Conservation (phyloP, 495 filamentous ascomycete genomes). For the Aspergillus egyptiacus region DNA sequence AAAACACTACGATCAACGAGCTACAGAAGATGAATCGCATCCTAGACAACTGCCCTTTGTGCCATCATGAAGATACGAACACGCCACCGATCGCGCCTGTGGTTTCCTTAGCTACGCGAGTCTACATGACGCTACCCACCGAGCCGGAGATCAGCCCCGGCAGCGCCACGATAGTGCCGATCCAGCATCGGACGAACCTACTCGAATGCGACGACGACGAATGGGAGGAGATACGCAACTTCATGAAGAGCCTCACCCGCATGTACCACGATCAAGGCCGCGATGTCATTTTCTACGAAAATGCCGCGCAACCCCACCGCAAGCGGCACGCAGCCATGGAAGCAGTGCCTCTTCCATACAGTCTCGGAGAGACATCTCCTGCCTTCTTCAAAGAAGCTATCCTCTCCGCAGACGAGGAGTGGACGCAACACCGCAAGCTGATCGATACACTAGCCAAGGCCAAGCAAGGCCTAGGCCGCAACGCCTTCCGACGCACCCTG, state of each 20-base stretch:
- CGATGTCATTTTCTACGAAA: constrained; percentile 96
- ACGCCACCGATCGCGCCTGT: constrained; percentile 82
- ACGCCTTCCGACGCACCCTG: constrained; percentile 74
- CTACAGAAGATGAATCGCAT: constrained; percentile 87
- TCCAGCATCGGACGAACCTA: constrained; percentile 82
- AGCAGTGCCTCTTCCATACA: constrained; percentile 80
- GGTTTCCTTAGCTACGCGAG: constrained; percentile 80
- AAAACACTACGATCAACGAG: constrained; percentile 79
- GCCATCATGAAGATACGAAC: constrained; percentile 83
- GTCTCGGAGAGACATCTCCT: constrained; percentile 80
- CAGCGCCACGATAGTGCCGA: constrained; percentile 81
- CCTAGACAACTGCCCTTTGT: constrained; percentile 83
- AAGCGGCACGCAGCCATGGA: constrained; percentile 82
- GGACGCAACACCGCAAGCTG: constrained; percentile 90
- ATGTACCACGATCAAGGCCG: constrained; percentile 88
- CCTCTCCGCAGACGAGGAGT: constrained; percentile 78
- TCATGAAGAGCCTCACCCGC: constrained; percentile 93
- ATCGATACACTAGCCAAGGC: constrained; percentile 79
- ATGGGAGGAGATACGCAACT: constrained; percentile 98
- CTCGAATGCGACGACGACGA: constrained; percentile 98
- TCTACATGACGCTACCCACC: constrained; percentile 83
- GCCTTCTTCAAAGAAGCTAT: constrained; percentile 97
- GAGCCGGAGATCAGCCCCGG: constrained; percentile 81
- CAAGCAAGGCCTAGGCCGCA: constrained; percentile 64
- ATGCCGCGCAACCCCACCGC: constrained; percentile 73